phyloP scores from a whole-genome alignment of 306 rosid genomes.

The Vachellia collinsii region DNA sequence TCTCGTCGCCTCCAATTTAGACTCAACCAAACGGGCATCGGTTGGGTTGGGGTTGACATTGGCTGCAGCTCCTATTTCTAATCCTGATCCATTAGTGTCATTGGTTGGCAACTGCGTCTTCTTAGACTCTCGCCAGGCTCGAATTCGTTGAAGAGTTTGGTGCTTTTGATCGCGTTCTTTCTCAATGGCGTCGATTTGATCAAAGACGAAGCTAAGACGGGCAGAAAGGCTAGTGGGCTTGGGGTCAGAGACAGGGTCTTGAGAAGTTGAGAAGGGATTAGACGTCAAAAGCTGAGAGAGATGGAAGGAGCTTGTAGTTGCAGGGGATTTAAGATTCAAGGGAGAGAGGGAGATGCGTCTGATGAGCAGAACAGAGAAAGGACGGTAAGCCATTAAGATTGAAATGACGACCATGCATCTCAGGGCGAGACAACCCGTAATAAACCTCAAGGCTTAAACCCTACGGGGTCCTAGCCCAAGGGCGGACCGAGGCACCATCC shows the following conservation, averaged over 20 bases:
- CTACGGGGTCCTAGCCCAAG: not conserved
- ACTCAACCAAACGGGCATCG: constrained; percentile 19
- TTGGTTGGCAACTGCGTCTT: constrained; percentile 34
- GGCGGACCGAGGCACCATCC: not conserved
- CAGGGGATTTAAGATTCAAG: constrained; percentile 41
- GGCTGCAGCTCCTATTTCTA: not conserved
- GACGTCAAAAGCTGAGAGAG: constrained; percentile 34
- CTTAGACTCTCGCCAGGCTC: constrained; percentile 83
- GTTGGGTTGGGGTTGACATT: not conserved
- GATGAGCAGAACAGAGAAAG: constrained; percentile 63
- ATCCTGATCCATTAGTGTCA: constrained; percentile 26
- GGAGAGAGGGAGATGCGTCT: constrained; percentile 56
- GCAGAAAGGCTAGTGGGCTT: constrained; percentile 76
- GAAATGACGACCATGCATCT: not conserved
- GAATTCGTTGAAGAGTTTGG: constrained; percentile 84
- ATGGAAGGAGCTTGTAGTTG: constrained; percentile 27
- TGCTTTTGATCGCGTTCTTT: constrained; percentile 80
- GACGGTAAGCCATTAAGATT: constrained; percentile 59
- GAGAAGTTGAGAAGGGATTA: constrained; percentile 57
- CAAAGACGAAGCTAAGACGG: constrained; percentile 87
- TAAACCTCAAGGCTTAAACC: not conserved
- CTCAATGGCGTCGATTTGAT: constrained; percentile 91
- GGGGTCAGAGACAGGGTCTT: constrained; percentile 47
- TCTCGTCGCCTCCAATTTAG: constrained; percentile 15
- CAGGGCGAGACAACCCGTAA: not conserved